These are phyloP conservation scores for Verticillium nubilum DNA, from an alignment of 2,329 filamentous ascomycete genomes.

Conservation along the genomic window DNA sequence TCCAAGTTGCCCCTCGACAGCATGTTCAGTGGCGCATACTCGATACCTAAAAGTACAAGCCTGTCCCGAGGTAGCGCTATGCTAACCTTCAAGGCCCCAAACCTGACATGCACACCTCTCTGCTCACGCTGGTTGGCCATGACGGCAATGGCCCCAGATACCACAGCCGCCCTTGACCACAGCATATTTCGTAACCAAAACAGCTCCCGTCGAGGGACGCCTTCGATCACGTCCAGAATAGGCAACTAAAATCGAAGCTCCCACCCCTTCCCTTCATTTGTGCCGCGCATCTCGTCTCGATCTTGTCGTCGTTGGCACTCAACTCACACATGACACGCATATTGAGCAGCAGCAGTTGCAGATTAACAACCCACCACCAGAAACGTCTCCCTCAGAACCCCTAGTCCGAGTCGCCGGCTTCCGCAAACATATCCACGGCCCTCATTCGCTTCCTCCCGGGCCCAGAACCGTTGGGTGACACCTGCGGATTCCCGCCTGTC, in stretches of 20 bases:
- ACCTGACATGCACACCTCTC: neutral
- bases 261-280: neutral
- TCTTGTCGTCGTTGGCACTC: neutral
- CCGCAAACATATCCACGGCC: slow-evolving; percentile 84
- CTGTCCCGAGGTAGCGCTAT: neutral
- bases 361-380: neutral
- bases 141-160: neutral
- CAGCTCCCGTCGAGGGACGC: neutral
- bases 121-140: neutral
- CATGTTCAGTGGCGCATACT: neutral
- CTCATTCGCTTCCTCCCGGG: slow-evolving; percentile 58
- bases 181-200: neutral
- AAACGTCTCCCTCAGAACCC: slow-evolving; percentile 10
- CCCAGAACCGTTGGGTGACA: slow-evolving; percentile 17
- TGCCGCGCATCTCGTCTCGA: neutral
- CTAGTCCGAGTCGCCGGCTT: slow-evolving; percentile 54
- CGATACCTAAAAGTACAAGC: neutral
- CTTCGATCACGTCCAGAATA: neutral
- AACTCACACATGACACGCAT: neutral
- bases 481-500: slow-evolving; percentile 11
- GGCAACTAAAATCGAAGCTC: neutral
- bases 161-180: neutral
- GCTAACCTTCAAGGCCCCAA: neutral
- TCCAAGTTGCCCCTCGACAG: neutral
- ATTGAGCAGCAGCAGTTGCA: too few relatives aligned